Evolutionary conservation across 306 rosid genomes (phyloP).

Genomic region (Sechiopsis laciniata): DNA sequence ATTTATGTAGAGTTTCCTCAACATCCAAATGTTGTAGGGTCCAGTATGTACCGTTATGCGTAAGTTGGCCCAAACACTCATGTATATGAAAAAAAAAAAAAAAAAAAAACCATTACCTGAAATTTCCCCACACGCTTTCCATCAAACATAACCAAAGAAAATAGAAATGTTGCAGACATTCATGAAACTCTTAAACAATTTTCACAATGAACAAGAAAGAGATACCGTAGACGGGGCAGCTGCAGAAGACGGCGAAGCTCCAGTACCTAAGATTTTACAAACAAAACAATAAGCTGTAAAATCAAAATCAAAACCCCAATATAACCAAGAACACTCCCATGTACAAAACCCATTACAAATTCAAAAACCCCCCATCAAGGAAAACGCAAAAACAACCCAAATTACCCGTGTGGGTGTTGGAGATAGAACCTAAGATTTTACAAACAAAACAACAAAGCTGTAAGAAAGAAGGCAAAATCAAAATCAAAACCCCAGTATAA

Average conservation of each 20-base stretch:
- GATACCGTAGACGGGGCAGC: constrained; percentile 21
- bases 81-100: too few species aligned
- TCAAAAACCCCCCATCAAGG: not conserved
- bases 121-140: not conserved
- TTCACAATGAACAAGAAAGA: not conserved
- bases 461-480: not conserved
- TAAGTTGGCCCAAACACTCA: too few species aligned
- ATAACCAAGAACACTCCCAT: not conserved
- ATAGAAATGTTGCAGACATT: not conserved
- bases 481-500: not conserved
- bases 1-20: too few species aligned
- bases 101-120: too few species aligned
- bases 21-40: too few species aligned
- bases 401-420: not conserved
- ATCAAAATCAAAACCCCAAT: not conserved
- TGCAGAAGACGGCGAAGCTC: not conserved
- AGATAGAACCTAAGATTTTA: constrained; percentile 26
- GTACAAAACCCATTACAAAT: not conserved
- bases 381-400: not conserved
- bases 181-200: not conserved
- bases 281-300: constrained; percentile 26
- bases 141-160: not conserved
- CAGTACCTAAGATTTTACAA: constrained; percentile 21
- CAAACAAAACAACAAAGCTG: constrained; percentile 28
- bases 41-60: too few species aligned